Evolutionary conservation across 208 protist genomes (phyloP), one percentile per base, ranked within the genome.

Genomic region (Wallacemonas sp.): DNA sequence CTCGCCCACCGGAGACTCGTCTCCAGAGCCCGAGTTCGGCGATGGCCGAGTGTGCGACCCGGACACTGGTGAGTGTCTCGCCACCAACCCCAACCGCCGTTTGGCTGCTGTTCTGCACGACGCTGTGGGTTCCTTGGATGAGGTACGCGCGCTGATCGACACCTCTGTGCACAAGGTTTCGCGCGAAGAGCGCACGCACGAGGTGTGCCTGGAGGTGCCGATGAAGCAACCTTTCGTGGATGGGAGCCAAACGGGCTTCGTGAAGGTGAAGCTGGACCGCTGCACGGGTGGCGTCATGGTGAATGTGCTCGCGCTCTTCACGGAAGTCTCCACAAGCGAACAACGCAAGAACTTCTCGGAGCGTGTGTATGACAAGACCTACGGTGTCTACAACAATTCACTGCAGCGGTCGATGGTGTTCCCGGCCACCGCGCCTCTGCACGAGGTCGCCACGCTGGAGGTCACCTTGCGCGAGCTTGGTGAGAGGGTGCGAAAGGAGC

Each of bases 281-380:
- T 33, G 52, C 30, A 66, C 13, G 29, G 63, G 64, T 8, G 67
- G 64, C 12, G 71, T 78, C 10, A 52, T 58, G 10, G 5, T 85
- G n/a, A 79, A 62, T 39, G 60, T 77, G 15, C 39, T 72, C 0
- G 76, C 69, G n/a, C 71, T 92, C 0, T 48, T 86, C 24, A 78
- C 68, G 0, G 48, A 59, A 4, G 45, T 38, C 10, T 75, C 81
- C 34, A 79, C 81, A 21, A 61, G 68, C 4, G 52, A 71, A 34
- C 76, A 87, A 37, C 79, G 83, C 61, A 64, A 83, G 63, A 54
- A 63, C 24, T 89, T 92, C 42, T 78, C 71, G 4, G 68, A 75
- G 30, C 27, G 36, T 3, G 44, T 68, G 21, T 89, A 77, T 68
- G 60, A 78, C 68, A 55, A 45, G 4, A 62, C 55, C 39, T 70